Percentiles rank a stretch among this genome's conserved stretches.
Evolutionary conservation across 257 asterid species (phyloP).

Genomic region (Mentha longifolia): DNA sequence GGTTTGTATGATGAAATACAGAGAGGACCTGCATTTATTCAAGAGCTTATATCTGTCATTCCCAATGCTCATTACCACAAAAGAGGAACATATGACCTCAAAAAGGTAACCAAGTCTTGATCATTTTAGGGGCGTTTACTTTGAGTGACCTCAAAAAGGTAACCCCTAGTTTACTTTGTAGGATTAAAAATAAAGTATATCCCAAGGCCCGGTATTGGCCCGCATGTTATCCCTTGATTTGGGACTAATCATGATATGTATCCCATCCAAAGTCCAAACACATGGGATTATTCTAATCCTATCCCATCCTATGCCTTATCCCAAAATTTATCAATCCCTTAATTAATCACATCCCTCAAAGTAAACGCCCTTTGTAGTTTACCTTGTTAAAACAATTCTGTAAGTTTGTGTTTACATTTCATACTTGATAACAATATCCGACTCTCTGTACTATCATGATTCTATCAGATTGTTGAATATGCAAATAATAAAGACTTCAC

Average conservation of each 20-base stretch:
- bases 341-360: no score
- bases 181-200: no score
- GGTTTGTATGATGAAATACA: constrained; percentile 40
- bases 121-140: background rate
- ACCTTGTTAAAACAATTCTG: constrained; percentile 4
- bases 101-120: constrained; percentile 52
- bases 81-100: constrained; percentile 94
- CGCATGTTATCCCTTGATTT: no score
- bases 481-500: constrained; percentile 83
- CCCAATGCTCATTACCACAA: constrained; percentile 84
- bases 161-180: no score
- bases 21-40: constrained; percentile 93
- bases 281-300: no score
- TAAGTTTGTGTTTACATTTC: background rate
- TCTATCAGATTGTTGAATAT: constrained; percentile 76
- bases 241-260: no score
- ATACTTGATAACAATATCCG: background rate
- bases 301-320: no score
- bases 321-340: no score
- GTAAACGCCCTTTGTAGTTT: background rate
- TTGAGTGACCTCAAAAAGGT: no score
- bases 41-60: constrained; percentile 72
- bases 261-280: no score
- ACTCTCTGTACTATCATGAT: constrained; percentile 5
- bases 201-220: no score